Conservation (phyloP, 2,329 filamentous ascomycete genomes). For the Botryotinia convoluta region DNA sequence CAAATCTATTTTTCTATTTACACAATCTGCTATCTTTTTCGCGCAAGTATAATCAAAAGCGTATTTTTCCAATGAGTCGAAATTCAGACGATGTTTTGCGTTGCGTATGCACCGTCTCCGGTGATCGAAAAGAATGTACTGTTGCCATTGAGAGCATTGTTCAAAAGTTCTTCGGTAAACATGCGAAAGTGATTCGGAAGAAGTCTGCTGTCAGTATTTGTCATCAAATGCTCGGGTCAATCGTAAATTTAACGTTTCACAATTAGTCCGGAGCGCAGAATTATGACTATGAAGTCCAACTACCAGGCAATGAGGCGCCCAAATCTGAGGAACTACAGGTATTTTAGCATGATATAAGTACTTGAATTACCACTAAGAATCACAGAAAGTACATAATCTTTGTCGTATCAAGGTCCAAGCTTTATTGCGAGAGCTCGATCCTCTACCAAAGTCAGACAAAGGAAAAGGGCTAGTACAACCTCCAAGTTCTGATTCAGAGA, state of each 20-base stretch:
- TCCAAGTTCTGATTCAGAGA: background rate
- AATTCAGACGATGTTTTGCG: background rate
- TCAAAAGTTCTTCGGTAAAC: background rate
- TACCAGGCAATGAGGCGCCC: background rate
- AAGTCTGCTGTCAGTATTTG: background rate
- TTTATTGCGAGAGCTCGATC: background rate
- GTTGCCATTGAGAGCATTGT: conserved; percentile 7
- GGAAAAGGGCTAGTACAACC: background rate
- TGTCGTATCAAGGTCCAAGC: conserved; percentile 1
- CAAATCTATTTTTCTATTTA: background rate
- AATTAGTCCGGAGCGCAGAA: background rate
- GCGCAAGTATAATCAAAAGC: background rate
- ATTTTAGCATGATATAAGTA: background rate
- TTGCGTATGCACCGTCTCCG: conserved; percentile 6
- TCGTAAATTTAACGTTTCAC: background rate
- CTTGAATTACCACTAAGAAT: background rate
- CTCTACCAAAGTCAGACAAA: background rate
- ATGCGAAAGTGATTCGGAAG: background rate
- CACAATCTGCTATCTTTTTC: background rate
- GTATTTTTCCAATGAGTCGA: background rate
- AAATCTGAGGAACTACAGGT: background rate
- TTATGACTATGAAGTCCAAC: background rate
- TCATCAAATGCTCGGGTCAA: rapidly evolving
- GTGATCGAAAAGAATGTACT: background rate
- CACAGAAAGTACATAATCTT: conserved; percentile 1